Base-by-base conservation (phyloP, 495 filamentous ascomycete genomes). In the Amphirosellinia nigrospora region DNA sequence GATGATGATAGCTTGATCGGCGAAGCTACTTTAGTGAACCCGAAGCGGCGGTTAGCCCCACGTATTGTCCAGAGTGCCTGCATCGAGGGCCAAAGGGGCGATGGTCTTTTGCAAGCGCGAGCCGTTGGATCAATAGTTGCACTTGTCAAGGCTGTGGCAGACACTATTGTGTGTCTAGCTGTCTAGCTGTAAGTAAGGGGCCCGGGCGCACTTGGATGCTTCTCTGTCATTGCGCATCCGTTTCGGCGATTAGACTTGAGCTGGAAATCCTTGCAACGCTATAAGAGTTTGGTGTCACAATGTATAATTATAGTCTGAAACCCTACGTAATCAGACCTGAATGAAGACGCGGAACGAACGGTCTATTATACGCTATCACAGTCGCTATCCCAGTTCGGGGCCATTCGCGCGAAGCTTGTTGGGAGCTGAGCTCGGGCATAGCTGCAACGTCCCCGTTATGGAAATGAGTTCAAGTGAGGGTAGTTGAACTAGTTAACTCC, bases 111-210 rank as follows among this genome's bases (percentile, higher is more conserved):
- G 28, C 13, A 10, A 26, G 36, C 38, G 30, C 16, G n/a, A 38
- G 55, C 55, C 28, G 32, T 21, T 38, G 19, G 55, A 34, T 58
- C 30, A 58, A 58, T 61, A 63, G 60, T 45, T 63, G 36, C 26
- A 48, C 16, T 46, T 32, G 15, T 6, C 23, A 63, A 32, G 38
- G 28, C 28, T 48, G 60, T 32, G 19, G 60, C 26, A 30, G 34
- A 46, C 10, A 48, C 15, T 63, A 63, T 43, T 45, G 60, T 46
- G 16, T 15, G 58, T 26, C 21, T 41, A 61, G 56, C 8, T 3
- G 43, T 46, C 19, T 15, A 26, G 50, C 50, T 53, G 4, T 13
- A 16, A 53, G 4, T 13, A 16, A 53, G n/a, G 50, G 48, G 55
- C 19, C 32, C 32, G 55, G 26, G 55, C 32, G 55, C n/a, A 58